These are phyloP conservation scores for Hysterium pulicare DNA, from an alignment of 2,329 filamentous ascomycete species.

Conservation along the genomic window DNA sequence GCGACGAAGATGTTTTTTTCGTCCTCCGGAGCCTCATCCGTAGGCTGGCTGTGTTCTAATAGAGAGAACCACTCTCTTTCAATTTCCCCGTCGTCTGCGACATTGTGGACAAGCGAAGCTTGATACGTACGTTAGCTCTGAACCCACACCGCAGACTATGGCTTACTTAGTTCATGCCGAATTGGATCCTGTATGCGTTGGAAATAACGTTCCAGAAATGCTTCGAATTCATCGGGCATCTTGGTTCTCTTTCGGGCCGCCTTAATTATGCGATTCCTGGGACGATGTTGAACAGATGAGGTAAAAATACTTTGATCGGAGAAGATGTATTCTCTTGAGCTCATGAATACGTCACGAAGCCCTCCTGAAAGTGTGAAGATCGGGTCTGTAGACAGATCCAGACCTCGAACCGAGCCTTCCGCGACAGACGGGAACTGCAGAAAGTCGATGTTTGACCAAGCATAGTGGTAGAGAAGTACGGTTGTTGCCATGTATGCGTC, in stretches of 20 bases:
- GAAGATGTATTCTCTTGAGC: not conserved
- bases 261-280: not conserved
- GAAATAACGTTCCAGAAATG: conserved; percentile 1
- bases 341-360: not conserved
- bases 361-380: conserved; percentile 1
- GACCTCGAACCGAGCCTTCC: too few species aligned
- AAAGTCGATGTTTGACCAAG: conserved; percentile 1
- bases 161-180: too few species aligned
- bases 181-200: not conserved
- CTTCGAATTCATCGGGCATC: not conserved
- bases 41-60: not conserved
- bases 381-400: conserved; percentile 1
- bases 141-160: too few species aligned
- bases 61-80: not conserved
- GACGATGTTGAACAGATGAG: not conserved
- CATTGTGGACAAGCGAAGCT: too few species aligned
- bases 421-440: not conserved
- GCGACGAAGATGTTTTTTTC: not conserved
- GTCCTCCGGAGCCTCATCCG: not conserved
- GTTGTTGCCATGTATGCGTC: conserved; percentile 3
- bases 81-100: not conserved
- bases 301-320: not conserved
- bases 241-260: not conserved
- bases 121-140: too few species aligned
- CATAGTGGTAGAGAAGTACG: conserved; percentile 1